Conservation (phyloP, 345 rosid genomes). For the Gossypium herbaceum region DNA sequence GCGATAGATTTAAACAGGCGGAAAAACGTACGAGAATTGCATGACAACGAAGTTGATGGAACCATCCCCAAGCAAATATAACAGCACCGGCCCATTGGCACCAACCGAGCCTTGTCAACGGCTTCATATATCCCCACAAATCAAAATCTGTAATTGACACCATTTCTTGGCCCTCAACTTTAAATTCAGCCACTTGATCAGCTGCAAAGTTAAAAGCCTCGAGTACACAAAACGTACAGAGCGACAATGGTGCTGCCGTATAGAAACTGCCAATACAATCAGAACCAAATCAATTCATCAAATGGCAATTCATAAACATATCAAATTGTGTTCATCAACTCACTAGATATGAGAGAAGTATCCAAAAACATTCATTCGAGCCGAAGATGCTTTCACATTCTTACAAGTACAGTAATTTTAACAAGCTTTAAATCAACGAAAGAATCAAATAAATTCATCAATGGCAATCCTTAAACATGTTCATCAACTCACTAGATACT, state of each 20-base stretch:
- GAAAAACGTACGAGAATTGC: conserved; percentile 15
- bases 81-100: conserved; percentile 22
- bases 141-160: background rate
- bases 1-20: background rate
- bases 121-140: conserved; percentile 16
- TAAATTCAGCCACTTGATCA: conserved; percentile 16
- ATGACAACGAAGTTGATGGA: conserved; percentile 17
- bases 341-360: no score
- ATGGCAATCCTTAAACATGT: no score
- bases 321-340: no score
- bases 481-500: no score
- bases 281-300: no score
- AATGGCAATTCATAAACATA: no score
- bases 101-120: conserved; percentile 16
- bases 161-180: conserved; percentile 9
- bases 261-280: conserved; percentile 20
- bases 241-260: conserved; percentile 22
- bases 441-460: no score
- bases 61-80: conserved; percentile 19
- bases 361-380: no score
- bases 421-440: no score
- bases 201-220: conserved; percentile 19
- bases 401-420: no score
- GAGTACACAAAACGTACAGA: conserved; percentile 11
- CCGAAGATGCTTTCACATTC: no score